Evolutionary conservation across 2,329 filamentous ascomycete species (phyloP).

Genomic region (Bimuria novae-zelandiae): DNA sequence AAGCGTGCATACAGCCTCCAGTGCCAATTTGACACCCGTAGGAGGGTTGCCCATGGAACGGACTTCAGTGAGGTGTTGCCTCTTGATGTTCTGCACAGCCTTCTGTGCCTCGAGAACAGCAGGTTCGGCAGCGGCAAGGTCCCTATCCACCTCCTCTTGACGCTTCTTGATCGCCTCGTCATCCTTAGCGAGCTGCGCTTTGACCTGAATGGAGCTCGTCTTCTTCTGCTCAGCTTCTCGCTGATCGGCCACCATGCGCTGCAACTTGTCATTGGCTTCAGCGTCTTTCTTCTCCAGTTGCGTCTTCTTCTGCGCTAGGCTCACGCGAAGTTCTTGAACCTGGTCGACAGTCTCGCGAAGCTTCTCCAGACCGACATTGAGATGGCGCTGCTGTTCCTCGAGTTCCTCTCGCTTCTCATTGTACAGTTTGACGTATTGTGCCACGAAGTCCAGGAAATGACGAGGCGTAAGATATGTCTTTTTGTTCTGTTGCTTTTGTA

Average conservation of each 20-base stretch:
- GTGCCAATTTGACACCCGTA: constrained; percentile 83
- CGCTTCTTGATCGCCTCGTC: constrained; percentile 84
- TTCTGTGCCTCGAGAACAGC: constrained; percentile 91
- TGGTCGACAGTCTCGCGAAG: constrained; percentile 96
- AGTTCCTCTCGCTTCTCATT: constrained; percentile 98
- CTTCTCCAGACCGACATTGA: constrained; percentile 98
- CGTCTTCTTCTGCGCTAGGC: constrained; percentile 90
- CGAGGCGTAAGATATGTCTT: constrained; percentile 92
- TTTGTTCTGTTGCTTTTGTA: constrained; percentile 90
- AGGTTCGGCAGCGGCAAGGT: constrained; percentile 89
- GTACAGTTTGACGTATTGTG: constrained; percentile 95
- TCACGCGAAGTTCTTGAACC: constrained; percentile 87
- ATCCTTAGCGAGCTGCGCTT: constrained; percentile 83
- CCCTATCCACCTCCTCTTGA: constrained; percentile 80
- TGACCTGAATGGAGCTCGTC: constrained; percentile 83
- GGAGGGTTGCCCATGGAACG: constrained; percentile 95
- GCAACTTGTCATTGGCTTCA: constrained; percentile 95
- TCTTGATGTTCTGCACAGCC: constrained; percentile 98
- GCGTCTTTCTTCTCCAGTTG: constrained; percentile 92
- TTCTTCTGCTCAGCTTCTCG: constrained; percentile 92
- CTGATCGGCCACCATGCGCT: constrained; percentile 96
- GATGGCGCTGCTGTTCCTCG: constrained; percentile 96
- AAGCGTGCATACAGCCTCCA: constrained; percentile 95
- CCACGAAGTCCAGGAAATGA: constrained; percentile 97
- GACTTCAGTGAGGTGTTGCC: constrained; percentile 95